phyloP scores from a whole-genome alignment of 1,284 basidiomycete genomes.

The Vanrija sp. region DNA sequence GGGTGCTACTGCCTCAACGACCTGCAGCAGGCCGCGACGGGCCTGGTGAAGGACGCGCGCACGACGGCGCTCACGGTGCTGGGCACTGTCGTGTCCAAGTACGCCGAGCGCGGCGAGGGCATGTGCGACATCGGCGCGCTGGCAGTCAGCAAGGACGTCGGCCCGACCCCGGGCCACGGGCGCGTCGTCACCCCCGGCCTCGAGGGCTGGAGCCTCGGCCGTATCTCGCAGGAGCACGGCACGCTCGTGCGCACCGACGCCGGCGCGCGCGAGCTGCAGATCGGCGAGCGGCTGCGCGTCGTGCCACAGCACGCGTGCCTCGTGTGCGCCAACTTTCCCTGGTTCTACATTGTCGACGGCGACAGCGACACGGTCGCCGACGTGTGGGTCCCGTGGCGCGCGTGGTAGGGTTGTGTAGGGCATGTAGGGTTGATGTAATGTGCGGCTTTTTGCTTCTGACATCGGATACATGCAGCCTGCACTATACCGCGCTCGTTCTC shows the following conservation, averaged over 20 bases:
- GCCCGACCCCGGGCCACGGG: slow-evolving; percentile 67
- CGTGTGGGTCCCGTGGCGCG: slow-evolving; percentile 87
- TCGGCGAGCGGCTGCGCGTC: slow-evolving; percentile 55
- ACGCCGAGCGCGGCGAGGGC: slow-evolving; percentile 58
- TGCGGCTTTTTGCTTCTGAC: too few relatives aligned
- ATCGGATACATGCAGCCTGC: too few relatives aligned
- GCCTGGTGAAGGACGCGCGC: slow-evolving; percentile 54
- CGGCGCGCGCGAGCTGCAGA: slow-evolving; percentile 43
- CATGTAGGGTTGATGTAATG: neutral
- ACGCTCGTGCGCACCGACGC: slow-evolving; percentile 51
- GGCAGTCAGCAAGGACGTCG: slow-evolving; percentile 78
- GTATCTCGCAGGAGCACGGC: slow-evolving; percentile 77
- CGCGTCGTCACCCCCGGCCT: slow-evolving; percentile 54
- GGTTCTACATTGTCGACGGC: slow-evolving; percentile 75
- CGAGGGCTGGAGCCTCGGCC: slow-evolving; percentile 67
- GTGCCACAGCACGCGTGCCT: slow-evolving; percentile 59
- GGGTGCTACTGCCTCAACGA: slow-evolving; percentile 75
- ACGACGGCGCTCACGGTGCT: slow-evolving; percentile 60
- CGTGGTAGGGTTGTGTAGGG: slow-evolving; percentile 58
- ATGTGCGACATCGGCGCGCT: slow-evolving; percentile 78
- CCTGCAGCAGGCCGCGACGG: slow-evolving; percentile 74
- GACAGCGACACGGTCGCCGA: slow-evolving; percentile 62
- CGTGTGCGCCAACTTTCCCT: slow-evolving; percentile 69
- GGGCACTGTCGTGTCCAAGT: slow-evolving; percentile 69
- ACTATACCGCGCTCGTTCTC: neutral